These are phyloP conservation scores for Mucor lusitanicus DNA, from an alignment of 371 early-diverging fungal genomes.

Conservation along the genomic window DNA sequence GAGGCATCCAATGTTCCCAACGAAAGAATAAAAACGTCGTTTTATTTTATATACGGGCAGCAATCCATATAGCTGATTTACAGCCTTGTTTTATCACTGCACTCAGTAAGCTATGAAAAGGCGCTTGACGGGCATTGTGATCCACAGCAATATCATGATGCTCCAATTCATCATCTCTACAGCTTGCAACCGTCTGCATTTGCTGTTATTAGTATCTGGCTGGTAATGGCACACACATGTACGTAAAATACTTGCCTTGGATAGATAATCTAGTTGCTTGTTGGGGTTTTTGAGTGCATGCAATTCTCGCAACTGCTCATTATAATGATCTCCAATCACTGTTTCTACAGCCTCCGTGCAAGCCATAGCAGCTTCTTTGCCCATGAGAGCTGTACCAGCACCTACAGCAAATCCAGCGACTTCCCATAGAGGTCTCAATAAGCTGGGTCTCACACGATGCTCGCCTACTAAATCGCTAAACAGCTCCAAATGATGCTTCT, in stretches of 20 bases:
- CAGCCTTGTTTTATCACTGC: slow-evolving; percentile 82
- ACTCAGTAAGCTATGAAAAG: slow-evolving; percentile 70
- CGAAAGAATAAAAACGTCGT: too few species aligned
- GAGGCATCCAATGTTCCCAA: too few species aligned
- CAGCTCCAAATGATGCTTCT: slow-evolving; percentile 76
- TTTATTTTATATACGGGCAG: slow-evolving; percentile 38
- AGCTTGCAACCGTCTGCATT: slow-evolving; percentile 66
- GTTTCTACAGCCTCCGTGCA: too few species aligned
- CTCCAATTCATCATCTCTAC: slow-evolving; percentile 95
- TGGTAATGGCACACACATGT: not conserved
- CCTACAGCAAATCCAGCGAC: slow-evolving; percentile 88
- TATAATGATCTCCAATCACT: slow-evolving; percentile 93
- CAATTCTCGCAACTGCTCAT: slow-evolving; percentile 85
- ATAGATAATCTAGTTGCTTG: slow-evolving; percentile 59
- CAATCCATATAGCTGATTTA: slow-evolving; percentile 82
- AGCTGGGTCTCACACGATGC: slow-evolving; percentile 84
- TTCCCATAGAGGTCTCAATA: slow-evolving; percentile 87
- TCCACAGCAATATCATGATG: slow-evolving; percentile 93
- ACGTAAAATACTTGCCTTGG: slow-evolving; percentile 53
- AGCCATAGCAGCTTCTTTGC: slow-evolving; percentile 96
- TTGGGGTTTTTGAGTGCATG: slow-evolving; percentile 58
- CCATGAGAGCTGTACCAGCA: slow-evolving; percentile 87
- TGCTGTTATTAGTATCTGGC: not conserved
- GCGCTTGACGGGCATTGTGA: slow-evolving; percentile 84
- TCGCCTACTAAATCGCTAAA: slow-evolving; percentile 80